Base-by-base conservation (phyloP, 1,139 yeast genomes). In the Arxiozyma telluris region DNA sequence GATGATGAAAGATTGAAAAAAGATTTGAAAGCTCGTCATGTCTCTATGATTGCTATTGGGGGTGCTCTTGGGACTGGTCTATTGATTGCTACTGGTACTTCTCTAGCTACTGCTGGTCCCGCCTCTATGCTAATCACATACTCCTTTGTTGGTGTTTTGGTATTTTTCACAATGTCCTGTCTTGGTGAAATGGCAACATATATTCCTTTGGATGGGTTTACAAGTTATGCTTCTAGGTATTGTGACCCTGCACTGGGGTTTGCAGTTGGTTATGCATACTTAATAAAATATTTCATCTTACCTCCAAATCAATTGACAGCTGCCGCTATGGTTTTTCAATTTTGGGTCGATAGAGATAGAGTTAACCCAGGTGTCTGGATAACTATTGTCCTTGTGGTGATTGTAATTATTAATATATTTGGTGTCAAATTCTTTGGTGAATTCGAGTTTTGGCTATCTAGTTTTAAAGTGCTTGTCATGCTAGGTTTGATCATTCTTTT, bases 121-220 rank as follows among this genome's bases (percentile, higher is more conserved):
- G 90, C 78, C 18, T 78, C 87, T 44, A 77, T 84, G 51, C 73
- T 85, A 49, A 74, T 84, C 47, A 76, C 87, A 4, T 85, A 83
- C 64, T 67, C 78, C 12, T 64, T 81, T 52, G 81, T 84, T 60
- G 90, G 90, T 23, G 65, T 81, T 46, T 73, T 82, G 53, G 90
- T 84, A 39, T 84, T 76, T 63, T 76, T 81, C 73, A 87, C 83
- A 49, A 82, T 84, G 87, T 74, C 82, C 59, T 83, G 83, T 18
- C 73, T 85, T 53, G 90, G 91, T 50, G 93, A 84, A 70, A 81
- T 85, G 73, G 87, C 89, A n/a, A 76, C 89, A 18, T 83, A 78
- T 62, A 75, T 82, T 54, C 90, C 90, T 21, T 72, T 84, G 61
- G 85, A 83, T 64, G 89, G 89, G 39, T 84, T 83, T 67, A 81